phyloP scores from a whole-genome alignment of 306 rosid genomes.

The Citrullus colocynthis region DNA sequence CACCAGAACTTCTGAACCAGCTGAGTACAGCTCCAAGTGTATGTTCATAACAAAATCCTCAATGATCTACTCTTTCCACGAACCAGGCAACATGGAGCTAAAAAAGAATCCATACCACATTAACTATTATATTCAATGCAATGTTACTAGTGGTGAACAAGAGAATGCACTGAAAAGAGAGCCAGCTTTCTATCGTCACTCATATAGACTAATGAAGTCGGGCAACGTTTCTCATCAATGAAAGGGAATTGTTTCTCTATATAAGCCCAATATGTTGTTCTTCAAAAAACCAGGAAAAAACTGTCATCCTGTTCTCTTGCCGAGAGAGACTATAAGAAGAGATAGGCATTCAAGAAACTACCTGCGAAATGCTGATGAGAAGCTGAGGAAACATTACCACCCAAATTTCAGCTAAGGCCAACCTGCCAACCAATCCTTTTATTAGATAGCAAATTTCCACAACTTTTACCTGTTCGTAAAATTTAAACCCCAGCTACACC shows the following conservation, averaged over 20 bases:
- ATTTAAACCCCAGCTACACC: background rate
- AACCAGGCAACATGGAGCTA: conserved; percentile 19
- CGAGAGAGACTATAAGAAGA: background rate
- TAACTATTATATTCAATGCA: background rate
- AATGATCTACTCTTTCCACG: conserved; percentile 9
- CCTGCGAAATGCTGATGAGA: background rate
- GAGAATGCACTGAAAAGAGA: background rate
- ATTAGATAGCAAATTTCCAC: background rate
- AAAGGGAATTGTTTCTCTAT: background rate
- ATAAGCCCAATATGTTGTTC: background rate
- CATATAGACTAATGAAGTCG: background rate
- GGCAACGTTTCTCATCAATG: background rate
- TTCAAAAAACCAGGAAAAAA: background rate
- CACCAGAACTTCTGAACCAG: conserved; percentile 25
- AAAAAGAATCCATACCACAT: background rate
- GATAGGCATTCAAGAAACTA: background rate
- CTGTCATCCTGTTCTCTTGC: background rate
- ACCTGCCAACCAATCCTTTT: background rate
- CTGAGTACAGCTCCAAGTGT: conserved; percentile 31
- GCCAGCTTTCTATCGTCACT: background rate
- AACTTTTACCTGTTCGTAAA: background rate
- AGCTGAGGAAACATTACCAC: background rate
- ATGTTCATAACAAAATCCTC: conserved; percentile 29
- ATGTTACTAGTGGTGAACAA: background rate
- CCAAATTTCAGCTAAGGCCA: conserved; percentile 2